Base-by-base conservation (phyloP, 305 asterid species). In the Fraxinus velutina region DNA sequence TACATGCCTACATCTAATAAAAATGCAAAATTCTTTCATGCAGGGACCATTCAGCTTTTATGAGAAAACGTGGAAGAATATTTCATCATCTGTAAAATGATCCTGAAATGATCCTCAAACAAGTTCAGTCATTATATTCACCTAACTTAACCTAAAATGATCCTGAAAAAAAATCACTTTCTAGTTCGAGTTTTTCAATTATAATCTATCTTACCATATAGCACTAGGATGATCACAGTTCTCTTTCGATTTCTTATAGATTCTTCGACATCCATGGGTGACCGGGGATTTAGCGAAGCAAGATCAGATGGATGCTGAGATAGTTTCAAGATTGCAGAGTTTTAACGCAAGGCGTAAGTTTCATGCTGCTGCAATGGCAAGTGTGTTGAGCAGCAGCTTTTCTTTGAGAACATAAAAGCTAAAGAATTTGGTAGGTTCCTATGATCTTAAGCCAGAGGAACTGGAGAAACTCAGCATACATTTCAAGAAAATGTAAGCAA, bases 321-420 rank as follows among this genome's bases (percentile, higher is more conserved):
- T 93, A 2, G 97, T 93, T 22, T 87, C 93, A 0, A 87, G 98
- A 15, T 80, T 93, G 76, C 92, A 89, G 64, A 90, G 91, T 44
- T 92, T 93, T 83, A 93, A 92, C 3, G 98, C 98, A 0, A 87
- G 92, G 84, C 91, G 98, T 57, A 93, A 93, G 83, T 92, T 93
- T 60, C 94, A 96, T 1, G 98, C 93, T 30, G 98, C 97, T 37
- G 97, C 94, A 47, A 89, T 93, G 92, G 98, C 98, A 6, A 93
- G 97, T 75, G 89, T 93, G 71, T 73, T 92, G 2, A 92, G 98
- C 88, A 93, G 92, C 81, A 90, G 94, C 84, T 90, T 93, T 80
- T 91, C 94, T 2, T 80, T 91, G 87, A 90, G 92, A 81, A 86
- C 85, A 9, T 91, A 91, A 62, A 93, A 91, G 76, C 90, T 93